Conservation (phyloP, 177 flowering plant genomes). For the Vitis hybrid region DNA sequence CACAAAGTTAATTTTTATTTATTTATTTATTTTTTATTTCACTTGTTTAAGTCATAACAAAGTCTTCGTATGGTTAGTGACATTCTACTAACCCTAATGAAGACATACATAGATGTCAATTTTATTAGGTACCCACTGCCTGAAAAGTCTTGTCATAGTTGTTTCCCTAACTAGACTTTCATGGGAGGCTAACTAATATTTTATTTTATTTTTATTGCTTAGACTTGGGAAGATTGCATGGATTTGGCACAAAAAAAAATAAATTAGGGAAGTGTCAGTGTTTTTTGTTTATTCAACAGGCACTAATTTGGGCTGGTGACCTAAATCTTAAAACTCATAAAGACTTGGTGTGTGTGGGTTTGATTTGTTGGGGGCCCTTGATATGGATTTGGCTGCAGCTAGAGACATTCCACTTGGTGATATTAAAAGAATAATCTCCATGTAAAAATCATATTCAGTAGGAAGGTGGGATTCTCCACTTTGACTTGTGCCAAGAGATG, state of each 20-base stretch:
- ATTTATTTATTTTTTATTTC: not conserved
- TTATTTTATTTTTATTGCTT: slow-evolving; percentile 8
- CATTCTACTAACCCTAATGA: slow-evolving; percentile 21
- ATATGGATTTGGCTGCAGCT: slow-evolving; percentile 1
- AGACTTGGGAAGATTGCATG: slow-evolving; percentile 20
- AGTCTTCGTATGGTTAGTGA: slow-evolving; percentile 30
- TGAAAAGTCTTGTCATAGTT: slow-evolving; percentile 12
- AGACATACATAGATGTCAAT: slow-evolving; percentile 13
- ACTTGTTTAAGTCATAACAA: slow-evolving; percentile 18
- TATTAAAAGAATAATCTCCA: not conserved
- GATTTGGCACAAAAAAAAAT: slow-evolving; percentile 8
- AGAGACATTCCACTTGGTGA: slow-evolving; percentile 12
- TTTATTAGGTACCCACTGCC: slow-evolving; percentile 23
- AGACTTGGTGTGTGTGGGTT: slow-evolving; percentile 4
- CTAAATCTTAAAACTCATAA: slow-evolving; percentile 19
- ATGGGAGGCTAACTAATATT: not conserved
- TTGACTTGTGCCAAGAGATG: too few relatives aligned
- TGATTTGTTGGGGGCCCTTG: not conserved
- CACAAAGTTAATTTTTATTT: not conserved
- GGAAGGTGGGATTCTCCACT: too few relatives aligned
- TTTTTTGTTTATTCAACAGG: slow-evolving; percentile 6
- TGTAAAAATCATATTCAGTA: too few relatives aligned
- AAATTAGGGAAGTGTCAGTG: not conserved
- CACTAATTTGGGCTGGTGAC: slow-evolving; percentile 22
- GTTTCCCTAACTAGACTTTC: slow-evolving; percentile 28